Base-by-base conservation (phyloP, 768 basidiomycete genomes). In the Suillus lakei region DNA sequence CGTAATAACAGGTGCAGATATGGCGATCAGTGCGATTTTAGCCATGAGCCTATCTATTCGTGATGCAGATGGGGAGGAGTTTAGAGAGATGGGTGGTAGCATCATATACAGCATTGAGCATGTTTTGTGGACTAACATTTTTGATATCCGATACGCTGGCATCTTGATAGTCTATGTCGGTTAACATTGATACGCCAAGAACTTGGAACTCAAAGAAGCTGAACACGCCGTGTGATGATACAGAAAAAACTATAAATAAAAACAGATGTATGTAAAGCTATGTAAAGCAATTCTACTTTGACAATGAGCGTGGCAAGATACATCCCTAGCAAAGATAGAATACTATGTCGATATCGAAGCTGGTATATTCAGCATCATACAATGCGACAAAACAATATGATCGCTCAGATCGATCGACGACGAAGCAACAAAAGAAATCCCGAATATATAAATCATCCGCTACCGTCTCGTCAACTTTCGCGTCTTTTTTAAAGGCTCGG, bases 11-110 rank as follows among this genome's bases (percentile, higher is more conserved):
- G 92, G 87, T 94, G 92, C 86, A 88, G 86, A 84, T 93, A 88
- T 73, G 92, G 92, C 65, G 92, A 95, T 81, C 89, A 89, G 77
- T 95, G 92, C 82, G 91, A 92, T 79, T 94, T 90, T 79, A 84
- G 87, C 71, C 92, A 95, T 74, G 92, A 86, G 72, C 77, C 79
- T 21, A 72, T 78, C 59, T 79, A 76, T 62, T 78, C 77, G 68
- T 58, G 32, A n/a, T 21, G 38, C 54, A 36, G 34, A 55, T 55
- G 54, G 34, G 32, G 18, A 36, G 36, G 58, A 21, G 58, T 39
- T 41, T 13, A 41, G 38, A 39, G 23, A 18, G 56, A 41, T 41
- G 53, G 53, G 39, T 28, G 18, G 28, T 30, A 41, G 26, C 38
- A 59, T 59, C 26, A 39, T 59, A 59, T 59, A 39, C 16, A 41